Evolutionary conservation across 768 basidiomycete species (phyloP), one percentile per base, ranked within the genome.

Genomic region (Albatrellus ellisii): DNA sequence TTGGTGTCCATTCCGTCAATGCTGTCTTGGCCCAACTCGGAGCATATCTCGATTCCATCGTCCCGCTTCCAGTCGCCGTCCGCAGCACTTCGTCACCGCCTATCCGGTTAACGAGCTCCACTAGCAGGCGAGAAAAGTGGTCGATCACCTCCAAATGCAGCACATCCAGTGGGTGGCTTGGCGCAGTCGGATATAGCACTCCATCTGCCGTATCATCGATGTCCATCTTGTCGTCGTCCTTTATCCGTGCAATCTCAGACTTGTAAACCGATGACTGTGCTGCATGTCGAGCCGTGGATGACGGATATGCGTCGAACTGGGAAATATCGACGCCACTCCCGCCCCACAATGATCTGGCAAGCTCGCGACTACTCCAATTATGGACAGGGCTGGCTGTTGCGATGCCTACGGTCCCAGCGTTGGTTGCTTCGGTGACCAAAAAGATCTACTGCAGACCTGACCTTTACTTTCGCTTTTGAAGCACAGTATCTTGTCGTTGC

Each of bases 91-190:
- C 69, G 26, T 60, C 54, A 2, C 68, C 75, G 7, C 69, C 74
- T 6, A 77, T 68, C 43, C 69, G 69, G 37, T 58, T 63, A 24
- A 71, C 77, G 2, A 84, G 65, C 37, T 74, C 73, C 26, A 68
- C 57, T 35, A 87, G 65, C 40, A 82, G 57, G 37, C 68, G 66
- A 25, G 67, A 67, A 54, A 86, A 86, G 56, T 84, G 75, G 31
- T 78, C 74, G 38, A 81, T 67, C 36, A 84, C 69, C 48, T 80
- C 74, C 17, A 73, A 56, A 55, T 86, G 84, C 36, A 86, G 67
- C 46, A 67, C 60, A 57, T 80, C 79, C 45, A 79, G 63, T 4
- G 78, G 67, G 51, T 82, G 73, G 43, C 66, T 68, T 4, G 74
- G 71, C 65, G 59, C 28, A 56, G 51, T 26, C 3, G 36, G 36